Percentiles rank a stretch among this genome's conserved stretches.
These are phyloP conservation scores for Elaeis guineensis DNA, from an alignment of 176 grass and related monocot genomes.

Conservation along the genomic window DNA sequence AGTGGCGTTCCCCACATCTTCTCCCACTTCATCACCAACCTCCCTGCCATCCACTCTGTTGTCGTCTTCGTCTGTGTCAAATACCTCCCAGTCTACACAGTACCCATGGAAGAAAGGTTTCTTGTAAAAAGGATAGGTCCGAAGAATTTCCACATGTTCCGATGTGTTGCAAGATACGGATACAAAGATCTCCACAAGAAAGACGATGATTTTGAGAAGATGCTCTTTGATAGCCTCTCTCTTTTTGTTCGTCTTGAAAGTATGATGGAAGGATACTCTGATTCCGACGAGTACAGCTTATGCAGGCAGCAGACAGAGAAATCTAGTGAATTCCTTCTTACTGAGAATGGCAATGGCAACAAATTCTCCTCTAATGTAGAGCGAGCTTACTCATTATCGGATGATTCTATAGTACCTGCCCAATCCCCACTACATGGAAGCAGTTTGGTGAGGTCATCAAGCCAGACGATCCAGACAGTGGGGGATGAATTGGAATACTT, in stretches of 20 bases:
- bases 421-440: constrained; percentile 22
- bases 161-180: constrained; percentile 74
- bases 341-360: constrained; percentile 22
- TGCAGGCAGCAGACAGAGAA: constrained; percentile 2
- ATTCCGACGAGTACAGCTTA: constrained; percentile 65
- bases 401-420: constrained; percentile 54
- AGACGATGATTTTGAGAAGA: constrained; percentile 84
- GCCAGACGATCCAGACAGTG: constrained; percentile 30
- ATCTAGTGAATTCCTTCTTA: constrained; percentile 2
- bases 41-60: constrained; percentile 94
- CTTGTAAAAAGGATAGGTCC: constrained; percentile 83
- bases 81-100: constrained; percentile 92
- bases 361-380: constrained; percentile 36
- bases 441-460: constrained; percentile 18
- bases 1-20: constrained; percentile 89
- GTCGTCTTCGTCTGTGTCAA: constrained; percentile 91
- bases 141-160: constrained; percentile 91
- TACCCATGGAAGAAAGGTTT: constrained; percentile 77
- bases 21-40: constrained; percentile 94
- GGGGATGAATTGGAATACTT: constrained; percentile 79
- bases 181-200: constrained; percentile 94
- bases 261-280: constrained; percentile 93
- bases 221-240: constrained; percentile 59
- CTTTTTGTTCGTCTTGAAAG: constrained; percentile 66
- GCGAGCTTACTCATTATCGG: constrained; percentile 40